A percentile compares a stretch with the other conserved stretches of the same genome.
phyloP scores from a whole-genome alignment of 2,329 filamentous ascomycete species.

The Penicillium expansum region DNA sequence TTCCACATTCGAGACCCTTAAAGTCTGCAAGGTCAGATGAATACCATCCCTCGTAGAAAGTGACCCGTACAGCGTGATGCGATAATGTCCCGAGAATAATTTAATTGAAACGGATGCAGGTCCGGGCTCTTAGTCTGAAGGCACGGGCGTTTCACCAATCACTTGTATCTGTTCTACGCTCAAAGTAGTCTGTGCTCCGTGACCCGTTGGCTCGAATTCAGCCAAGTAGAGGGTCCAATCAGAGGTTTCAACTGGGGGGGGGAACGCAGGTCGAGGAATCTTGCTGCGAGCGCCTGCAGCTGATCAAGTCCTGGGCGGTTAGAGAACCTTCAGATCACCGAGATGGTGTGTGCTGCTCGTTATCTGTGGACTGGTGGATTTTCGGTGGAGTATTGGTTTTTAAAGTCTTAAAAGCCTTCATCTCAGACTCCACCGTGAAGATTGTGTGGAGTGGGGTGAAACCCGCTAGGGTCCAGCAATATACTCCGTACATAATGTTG shows the following conservation, averaged over 20 bases:
- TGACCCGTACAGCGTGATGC: not conserved
- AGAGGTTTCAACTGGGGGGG: not conserved
- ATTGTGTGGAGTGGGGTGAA: conserved; percentile 1
- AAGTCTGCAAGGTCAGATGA: not conserved
- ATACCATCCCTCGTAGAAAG: not conserved
- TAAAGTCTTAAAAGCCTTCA: not conserved
- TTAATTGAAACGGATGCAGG: conserved; percentile 17
- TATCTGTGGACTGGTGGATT: conserved; percentile 1
- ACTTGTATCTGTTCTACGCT: conserved; percentile 7
- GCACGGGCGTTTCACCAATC: conserved; percentile 19
- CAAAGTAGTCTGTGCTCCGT: conserved; percentile 18
- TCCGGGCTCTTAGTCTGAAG: conserved; percentile 1
- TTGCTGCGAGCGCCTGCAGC: not conserved
- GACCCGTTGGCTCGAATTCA: conserved; percentile 15
- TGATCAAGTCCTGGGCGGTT: not conserved
- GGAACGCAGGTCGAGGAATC: not conserved
- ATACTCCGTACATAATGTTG: too few species aligned
- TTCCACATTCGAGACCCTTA: not conserved
- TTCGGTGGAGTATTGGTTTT: conserved; percentile 2
- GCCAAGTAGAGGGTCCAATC: conserved; percentile 16
- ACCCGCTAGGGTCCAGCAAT: not conserved
- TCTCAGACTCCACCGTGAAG: conserved; percentile 1
- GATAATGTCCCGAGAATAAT: conserved; percentile 7
- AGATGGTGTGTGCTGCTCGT: not conserved
- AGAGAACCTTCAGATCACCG: not conserved